Evolutionary conservation across 331 rosid genomes (phyloP).

Genomic region (Pyrus hybrid): DNA sequence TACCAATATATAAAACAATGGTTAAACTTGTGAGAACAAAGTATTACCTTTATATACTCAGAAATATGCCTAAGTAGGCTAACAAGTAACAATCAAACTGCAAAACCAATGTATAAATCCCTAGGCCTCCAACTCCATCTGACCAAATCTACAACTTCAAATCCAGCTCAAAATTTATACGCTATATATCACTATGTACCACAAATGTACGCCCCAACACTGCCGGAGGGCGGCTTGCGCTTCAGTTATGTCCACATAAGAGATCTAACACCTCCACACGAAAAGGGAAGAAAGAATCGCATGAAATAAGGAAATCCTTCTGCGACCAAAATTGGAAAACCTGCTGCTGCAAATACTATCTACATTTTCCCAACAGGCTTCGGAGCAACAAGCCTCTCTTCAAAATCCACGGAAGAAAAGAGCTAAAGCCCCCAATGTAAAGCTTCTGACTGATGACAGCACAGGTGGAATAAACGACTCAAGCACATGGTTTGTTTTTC

Average conservation of each 20-base stretch:
- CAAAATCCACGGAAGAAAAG: constrained; percentile 14
- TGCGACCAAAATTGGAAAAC: constrained; percentile 17
- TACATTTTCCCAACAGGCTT: constrained; percentile 5
- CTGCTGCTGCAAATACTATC: neutral
- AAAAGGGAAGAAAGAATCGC: constrained; percentile 3
- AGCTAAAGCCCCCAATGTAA: constrained; percentile 4
- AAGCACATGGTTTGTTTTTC: constrained; percentile 17
- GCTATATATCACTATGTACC: neutral
- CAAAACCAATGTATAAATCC: neutral
- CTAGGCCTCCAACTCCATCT: neutral
- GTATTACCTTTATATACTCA: neutral
- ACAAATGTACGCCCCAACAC: constrained; percentile 13
- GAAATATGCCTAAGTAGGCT: neutral
- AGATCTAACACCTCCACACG: constrained; percentile 22
- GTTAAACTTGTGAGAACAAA: neutral
- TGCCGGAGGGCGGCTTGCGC: neutral
- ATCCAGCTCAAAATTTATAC: neutral
- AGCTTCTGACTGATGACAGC: constrained; percentile 3
- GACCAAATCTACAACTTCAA: constrained; percentile 15
- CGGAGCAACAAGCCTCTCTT: constrained; percentile 13
- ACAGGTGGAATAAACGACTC: constrained; percentile 3
- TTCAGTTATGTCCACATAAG: constrained; percentile 14
- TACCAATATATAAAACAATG: neutral
- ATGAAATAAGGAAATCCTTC: constrained; percentile 7
- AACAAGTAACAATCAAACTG: neutral